Evolutionary conservation across 768 basidiomycete species (phyloP), one percentile per base, ranked within the genome.

Genomic region (Agaricus blazei): DNA sequence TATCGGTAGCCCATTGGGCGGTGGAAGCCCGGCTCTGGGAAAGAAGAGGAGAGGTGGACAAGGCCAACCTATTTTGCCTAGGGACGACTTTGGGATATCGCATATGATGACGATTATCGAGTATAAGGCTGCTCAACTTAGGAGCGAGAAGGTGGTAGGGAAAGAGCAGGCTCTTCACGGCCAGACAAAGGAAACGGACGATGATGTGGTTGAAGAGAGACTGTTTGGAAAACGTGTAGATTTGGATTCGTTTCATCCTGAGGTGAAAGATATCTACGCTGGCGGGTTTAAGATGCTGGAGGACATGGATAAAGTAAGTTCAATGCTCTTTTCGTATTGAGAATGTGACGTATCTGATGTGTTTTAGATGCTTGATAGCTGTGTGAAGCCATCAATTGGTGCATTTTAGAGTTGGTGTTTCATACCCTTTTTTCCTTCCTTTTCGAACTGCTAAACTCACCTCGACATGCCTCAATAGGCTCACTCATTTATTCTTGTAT

Each of bases 51-150:
- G 75, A 58, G 78, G 70, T 8, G 34, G 34, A 34, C 34, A 34
- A 34, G 8, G 34, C 11, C 34, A 34, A 44, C 74, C 77, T 34
- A 66, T 81, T 42, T 68, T 87, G 47, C 81, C 81, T n/a, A 79
- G 77, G 58, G 85, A 95, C 64, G 92, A 95, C 67, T 95, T 95
- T 70, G 94, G 94, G 1, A 73, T 96, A 26, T 71, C 81, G 7
- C 79, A 85, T 50, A 93, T 97, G 90, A 79, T 97, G 79, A 87
- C 90, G 26, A 77, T 95, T 42, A 93, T 97, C 53, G 87, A 93
- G 67, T 78, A 80, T 37, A 76, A 78, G 34, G 84, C 82, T 26
- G 65, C 68, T 40, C 63, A 72, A 51, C 63, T 66, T 31, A 74
- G 68, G 54, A 66, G 64, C 48, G 63, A 69, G 41, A 68, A 70